Conservation (phyloP, 768 basidiomycete species). For the Lactarius psammicola region DNA sequence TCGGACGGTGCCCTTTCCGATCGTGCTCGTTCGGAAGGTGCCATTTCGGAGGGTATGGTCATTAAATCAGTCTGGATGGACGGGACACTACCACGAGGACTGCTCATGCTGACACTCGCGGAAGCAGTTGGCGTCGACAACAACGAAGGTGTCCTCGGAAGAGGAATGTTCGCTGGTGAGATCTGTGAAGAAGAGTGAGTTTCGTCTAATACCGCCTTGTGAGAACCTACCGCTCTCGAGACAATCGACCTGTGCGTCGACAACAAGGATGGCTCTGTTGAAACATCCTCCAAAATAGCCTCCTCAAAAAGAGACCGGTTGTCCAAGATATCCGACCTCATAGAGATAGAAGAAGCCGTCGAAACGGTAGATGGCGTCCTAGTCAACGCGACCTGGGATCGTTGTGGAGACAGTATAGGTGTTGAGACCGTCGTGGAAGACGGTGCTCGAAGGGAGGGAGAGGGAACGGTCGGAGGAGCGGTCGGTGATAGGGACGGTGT, state of each 20-base stretch:
- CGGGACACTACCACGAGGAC: constrained; percentile 47
- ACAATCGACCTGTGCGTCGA: constrained; percentile 39
- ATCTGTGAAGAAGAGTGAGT: constrained; percentile 31
- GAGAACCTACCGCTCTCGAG: constrained; percentile 34
- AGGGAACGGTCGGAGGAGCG: constrained; percentile 34
- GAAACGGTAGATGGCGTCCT: constrained; percentile 36
- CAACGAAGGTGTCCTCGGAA: constrained; percentile 38
- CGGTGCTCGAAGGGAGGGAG: constrained; percentile 35
- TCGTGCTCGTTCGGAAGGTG: not conserved
- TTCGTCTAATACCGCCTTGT: constrained; percentile 1
- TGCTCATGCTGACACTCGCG: constrained; percentile 49
- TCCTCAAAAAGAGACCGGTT: constrained; percentile 31
- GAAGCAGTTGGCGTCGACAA: constrained; percentile 41
- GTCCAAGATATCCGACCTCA: constrained; percentile 36
- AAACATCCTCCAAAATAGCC: constrained; percentile 37
- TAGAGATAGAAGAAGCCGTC: constrained; percentile 35
- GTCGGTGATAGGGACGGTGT: constrained; percentile 36
- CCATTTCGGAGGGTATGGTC: constrained; percentile 42
- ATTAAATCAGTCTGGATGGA: constrained; percentile 48
- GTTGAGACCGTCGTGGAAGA: constrained; percentile 28
- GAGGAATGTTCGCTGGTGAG: constrained; percentile 35
- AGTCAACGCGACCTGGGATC: constrained; percentile 33
- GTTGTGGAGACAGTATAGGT: constrained; percentile 23
- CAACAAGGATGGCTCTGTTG: constrained; percentile 59
- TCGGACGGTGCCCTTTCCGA: constrained; percentile 5